Evolutionary conservation across 768 basidiomycete genomes (phyloP).

Genomic region (Mycena haematopus): DNA sequence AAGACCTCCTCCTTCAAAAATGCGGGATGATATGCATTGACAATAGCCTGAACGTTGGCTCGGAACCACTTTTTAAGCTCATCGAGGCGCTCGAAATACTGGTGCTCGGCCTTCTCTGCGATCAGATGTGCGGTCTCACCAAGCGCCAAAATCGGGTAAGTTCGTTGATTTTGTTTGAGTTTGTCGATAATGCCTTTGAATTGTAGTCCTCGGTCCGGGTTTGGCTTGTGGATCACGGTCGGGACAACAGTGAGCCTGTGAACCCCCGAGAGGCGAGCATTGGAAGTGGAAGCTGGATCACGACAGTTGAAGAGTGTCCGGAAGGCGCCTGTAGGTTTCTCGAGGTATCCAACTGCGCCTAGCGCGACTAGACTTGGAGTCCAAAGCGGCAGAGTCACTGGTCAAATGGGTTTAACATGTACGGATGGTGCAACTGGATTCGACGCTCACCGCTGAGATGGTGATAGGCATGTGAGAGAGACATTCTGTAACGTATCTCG

Average conservation of each 20-base stretch:
- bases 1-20: slow-evolving; percentile 46
- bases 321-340: slow-evolving; percentile 54
- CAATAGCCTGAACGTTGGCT: slow-evolving; percentile 51
- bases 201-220: background rate
- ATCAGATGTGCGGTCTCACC: slow-evolving; percentile 52
- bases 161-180: background rate
- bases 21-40: slow-evolving; percentile 40
- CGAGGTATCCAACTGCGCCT: slow-evolving; percentile 62
- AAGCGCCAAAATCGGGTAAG: slow-evolving; percentile 5
- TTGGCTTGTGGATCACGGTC: background rate
- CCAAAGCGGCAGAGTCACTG: slow-evolving; percentile 56
- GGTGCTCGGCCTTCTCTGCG: slow-evolving; percentile 50
- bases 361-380: slow-evolving; percentile 50
- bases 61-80: slow-evolving; percentile 57
- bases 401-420: background rate
- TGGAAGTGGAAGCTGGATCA: slow-evolving; percentile 40
- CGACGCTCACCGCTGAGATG: slow-evolving; percentile 20
- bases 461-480: slow-evolving; percentile 51
- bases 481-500: slow-evolving; percentile 56
- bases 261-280: slow-evolving; percentile 25
- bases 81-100: slow-evolving; percentile 50
- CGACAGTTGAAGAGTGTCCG: slow-evolving; percentile 55
- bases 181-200: slow-evolving; percentile 1
- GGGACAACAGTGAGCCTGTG: background rate
- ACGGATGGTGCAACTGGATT: background rate